Evolutionary conservation across 768 basidiomycete species (phyloP).

Genomic region (Kwoniella heveanensis): DNA sequence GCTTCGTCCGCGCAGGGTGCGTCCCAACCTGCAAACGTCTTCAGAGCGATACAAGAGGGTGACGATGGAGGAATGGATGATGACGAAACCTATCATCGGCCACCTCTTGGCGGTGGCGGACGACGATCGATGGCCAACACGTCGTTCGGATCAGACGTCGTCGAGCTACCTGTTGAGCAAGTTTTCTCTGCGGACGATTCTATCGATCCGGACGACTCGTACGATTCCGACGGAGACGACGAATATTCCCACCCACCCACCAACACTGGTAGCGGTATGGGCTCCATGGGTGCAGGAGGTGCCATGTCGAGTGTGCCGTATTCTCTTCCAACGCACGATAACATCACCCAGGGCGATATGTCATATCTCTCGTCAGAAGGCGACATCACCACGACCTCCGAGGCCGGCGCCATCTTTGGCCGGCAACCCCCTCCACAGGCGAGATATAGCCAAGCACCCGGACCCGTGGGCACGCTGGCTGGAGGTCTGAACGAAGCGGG

Average conservation of each 20-base stretch:
- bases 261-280: constrained; percentile 5
- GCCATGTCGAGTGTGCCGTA: constrained; percentile 17
- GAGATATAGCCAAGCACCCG: neutral
- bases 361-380: constrained; percentile 16
- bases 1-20: neutral
- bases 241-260: constrained; percentile 3
- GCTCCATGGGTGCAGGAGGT: constrained; percentile 3
- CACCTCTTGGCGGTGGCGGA: constrained; percentile 1
- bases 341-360: constrained; percentile 5
- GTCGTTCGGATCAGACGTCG: constrained; percentile 40
- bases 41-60: constrained; percentile 12
- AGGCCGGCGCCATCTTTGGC: constrained; percentile 19
- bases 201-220: constrained; percentile 31
- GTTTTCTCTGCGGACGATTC: constrained; percentile 19
- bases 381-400: constrained; percentile 6
- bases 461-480: neutral
- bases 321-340: neutral
- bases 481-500: constrained; percentile 1
- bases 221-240: constrained; percentile 23
- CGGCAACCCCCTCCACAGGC: constrained; percentile 2
- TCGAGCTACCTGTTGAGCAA: constrained; percentile 25
- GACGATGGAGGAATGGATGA: constrained; percentile 6
- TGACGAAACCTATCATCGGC: constrained; percentile 14
- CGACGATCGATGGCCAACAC: constrained; percentile 44
- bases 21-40: neutral